Base-by-base conservation (phyloP, 164 flowering plant species). In the Chimonanthus salicifolius region DNA sequence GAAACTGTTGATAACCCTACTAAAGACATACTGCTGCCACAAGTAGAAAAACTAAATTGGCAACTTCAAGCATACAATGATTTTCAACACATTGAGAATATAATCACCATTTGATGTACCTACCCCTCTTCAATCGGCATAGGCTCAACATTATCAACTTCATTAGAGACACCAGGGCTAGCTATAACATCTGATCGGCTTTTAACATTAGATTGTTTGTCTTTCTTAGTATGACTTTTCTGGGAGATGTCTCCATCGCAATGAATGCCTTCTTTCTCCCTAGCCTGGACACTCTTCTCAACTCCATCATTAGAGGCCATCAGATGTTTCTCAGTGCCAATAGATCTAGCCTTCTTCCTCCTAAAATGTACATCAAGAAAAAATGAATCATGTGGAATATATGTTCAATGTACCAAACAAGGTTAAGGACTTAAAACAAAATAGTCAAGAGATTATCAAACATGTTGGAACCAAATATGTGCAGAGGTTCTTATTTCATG, bases 261-360 rank as follows among this genome's bases (percentile, higher is more conserved):
- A 66, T 66, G 47, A 33, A 13, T n/a, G 11, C 64, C 74, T 74
- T 64, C 81, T 51, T 62, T 67, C 51, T 76, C 49, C 74, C 74
- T 70, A 21, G 20, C 20, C 50, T 66, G 68, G 70, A 47, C 74
- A 71, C 69, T 83, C 20, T 79, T 75, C 48, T 72, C 80, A 75
- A 44, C 78, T 70, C 60, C 77, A 63, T 73, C 80, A n/a, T 20
- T 5, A 58, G 65, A 62, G 45, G 47, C 45, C 21, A 45, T 49
- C 6, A 33, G 67, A 64, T 33, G 50, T 72, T 80, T 49, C 54
- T 68, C 72, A 65, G 74, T 64, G 70, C 68, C 73, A 62, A 11
- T 51, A 20, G 73, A 33, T 71, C 67, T 78, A 62, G 69, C 69
- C 74, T 82, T 85, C 80, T 85, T 84, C 78, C 70, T 82, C 82